phyloP scores from a whole-genome alignment of 2,329 filamentous ascomycete species.

The Arthrobotrys sphaeroides region DNA sequence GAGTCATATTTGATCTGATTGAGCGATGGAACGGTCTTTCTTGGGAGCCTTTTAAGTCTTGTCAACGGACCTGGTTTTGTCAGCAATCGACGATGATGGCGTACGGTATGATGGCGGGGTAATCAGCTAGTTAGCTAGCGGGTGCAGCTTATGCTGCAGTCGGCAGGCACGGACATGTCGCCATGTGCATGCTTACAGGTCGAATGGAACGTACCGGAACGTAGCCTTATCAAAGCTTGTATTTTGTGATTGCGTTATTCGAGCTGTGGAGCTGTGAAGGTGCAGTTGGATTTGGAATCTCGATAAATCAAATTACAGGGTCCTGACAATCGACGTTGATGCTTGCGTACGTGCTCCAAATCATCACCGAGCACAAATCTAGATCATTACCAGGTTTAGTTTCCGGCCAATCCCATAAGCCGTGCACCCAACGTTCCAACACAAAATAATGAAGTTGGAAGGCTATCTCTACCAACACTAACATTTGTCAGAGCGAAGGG shows the following conservation, averaged over 20 bases:
- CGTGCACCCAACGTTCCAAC: no score
- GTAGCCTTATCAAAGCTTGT: background rate
- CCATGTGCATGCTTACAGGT: slow-evolving; percentile 41
- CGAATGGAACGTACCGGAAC: background rate
- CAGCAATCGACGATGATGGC: slow-evolving; percentile 29
- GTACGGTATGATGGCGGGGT: slow-evolving; percentile 34
- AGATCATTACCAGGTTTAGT: no score
- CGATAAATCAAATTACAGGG: background rate
- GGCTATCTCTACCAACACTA: no score
- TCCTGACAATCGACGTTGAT: background rate
- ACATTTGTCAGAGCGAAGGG: no score
- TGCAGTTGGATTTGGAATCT: slow-evolving; percentile 22
- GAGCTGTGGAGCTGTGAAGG: background rate
- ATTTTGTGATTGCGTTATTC: slow-evolving; percentile 15
- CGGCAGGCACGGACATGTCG: slow-evolving; percentile 9
- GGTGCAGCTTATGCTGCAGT: slow-evolving; percentile 45
- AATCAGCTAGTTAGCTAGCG: slow-evolving; percentile 7
- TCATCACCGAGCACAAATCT: no score
- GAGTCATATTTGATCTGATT: slow-evolving; percentile 22
- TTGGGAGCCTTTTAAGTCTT: background rate
- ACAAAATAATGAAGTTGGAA: no score
- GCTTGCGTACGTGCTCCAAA: no score
- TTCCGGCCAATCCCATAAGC: no score
- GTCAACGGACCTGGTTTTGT: slow-evolving; percentile 15
- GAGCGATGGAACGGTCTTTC: background rate